Base-by-base conservation (phyloP, 306 rosid genomes). In the Quillaja saponaria region DNA sequence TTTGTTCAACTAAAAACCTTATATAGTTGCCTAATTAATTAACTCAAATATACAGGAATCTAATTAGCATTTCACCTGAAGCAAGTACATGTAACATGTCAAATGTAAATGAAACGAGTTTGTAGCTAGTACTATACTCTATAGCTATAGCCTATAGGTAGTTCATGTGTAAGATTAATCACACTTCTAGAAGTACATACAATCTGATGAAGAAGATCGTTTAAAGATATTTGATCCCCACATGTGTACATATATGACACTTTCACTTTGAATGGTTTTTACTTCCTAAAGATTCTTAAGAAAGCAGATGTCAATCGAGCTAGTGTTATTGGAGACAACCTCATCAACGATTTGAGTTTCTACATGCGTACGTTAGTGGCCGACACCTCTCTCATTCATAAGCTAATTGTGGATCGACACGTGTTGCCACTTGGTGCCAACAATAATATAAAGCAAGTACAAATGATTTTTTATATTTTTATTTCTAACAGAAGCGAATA, bases 311-410 rank as follows among this genome's bases (percentile, higher is more conserved):
- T 74, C 65, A 57, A 50, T 64, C 55, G 15, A 55, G 70, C 10
- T 33, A 34, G 71, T 69, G 39, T 47, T 55, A 50, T 52, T 71
- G 80, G 69, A 64, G 71, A 64, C 78, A 71, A 50, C 33, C 58
- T 55, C 49, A 80, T 74, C 64, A 35, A 17, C 13, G 7, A 25
- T n/a, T n/a, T n/a, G n/a, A 64, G 48, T 35, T 58, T 14, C 46
- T 20, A 58, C 80, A 76, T 71, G 85, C 77, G 76, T 54, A 31
- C 18, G 16, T 40, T 25, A 56, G 55, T 76, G 85, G 82, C 80
- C 68, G 77, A 76, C 85, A 76, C 38, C 67, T 41, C 67, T 71
- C 51, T 64, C 53, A 1, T 75, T 25, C 16, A 28, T 40, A 8
- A 40, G 45, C n/a, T 15, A 10, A 16, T 25, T 7, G 49, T 46